Conservation (phyloP, 306 rosid genomes). For the Citrullus mucosospermus region DNA sequence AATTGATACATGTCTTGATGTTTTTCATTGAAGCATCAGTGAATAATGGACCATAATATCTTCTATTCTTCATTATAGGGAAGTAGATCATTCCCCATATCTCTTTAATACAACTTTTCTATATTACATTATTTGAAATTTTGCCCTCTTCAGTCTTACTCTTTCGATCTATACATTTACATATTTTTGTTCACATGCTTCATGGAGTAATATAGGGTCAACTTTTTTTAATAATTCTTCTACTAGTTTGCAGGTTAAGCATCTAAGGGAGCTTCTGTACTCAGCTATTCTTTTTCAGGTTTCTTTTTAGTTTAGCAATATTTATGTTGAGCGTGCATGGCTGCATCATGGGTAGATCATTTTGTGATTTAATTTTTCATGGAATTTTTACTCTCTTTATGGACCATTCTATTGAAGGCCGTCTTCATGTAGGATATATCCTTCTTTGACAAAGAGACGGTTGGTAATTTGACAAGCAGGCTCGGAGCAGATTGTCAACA, state of each 20-base stretch:
- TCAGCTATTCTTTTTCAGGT: conserved; percentile 59
- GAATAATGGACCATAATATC: not conserved
- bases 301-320: conserved; percentile 6
- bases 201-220: not conserved
- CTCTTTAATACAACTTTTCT: not conserved
- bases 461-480: conserved; percentile 76
- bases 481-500: conserved; percentile 70
- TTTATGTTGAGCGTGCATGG: not conserved
- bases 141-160: not conserved
- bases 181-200: not conserved
- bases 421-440: conserved; percentile 4
- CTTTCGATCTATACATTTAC: not conserved
- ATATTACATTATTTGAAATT: not conserved
- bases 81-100: not conserved
- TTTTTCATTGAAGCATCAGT: too few species aligned
- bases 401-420: not conserved
- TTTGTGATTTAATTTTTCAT: not conserved
- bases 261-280: conserved; percentile 40
- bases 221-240: conserved; percentile 13
- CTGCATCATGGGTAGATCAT: not conserved
- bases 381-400: not conserved
- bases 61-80: not conserved
- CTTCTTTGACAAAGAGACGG: conserved; percentile 52
- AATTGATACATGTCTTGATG: too few species aligned
- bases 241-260: conserved; percentile 44